Conservation (phyloP, 2,329 filamentous ascomycete species). For the Myotisia sp. region DNA sequence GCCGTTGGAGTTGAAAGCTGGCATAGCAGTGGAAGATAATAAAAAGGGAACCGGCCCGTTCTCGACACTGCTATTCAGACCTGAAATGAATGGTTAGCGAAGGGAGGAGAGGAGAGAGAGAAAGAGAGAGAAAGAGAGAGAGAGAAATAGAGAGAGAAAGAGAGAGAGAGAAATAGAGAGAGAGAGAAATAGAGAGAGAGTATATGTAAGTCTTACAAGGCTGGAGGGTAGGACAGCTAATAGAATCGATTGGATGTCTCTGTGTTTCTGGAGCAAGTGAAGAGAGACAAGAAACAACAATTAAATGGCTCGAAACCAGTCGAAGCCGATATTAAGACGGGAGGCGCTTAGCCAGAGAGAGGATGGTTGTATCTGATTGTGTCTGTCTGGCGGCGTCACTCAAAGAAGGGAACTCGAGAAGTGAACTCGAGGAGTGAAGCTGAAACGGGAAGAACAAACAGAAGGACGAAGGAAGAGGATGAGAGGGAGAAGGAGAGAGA, state of each 20-base stretch:
- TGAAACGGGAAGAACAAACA: too few species aligned
- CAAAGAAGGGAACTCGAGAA: too few species aligned
- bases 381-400: too few species aligned
- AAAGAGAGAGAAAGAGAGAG: neutral
- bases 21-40: constrained; percentile 8
- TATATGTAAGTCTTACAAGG: neutral
- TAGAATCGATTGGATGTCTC: neutral
- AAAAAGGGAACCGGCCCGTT: neutral
- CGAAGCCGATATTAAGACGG: constrained; percentile 3
- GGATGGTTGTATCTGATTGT: neutral
- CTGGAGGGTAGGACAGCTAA: neutral
- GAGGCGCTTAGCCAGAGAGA: neutral
- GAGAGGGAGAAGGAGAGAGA: neutral
- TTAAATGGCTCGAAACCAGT: constrained; percentile 7
- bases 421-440: too few species aligned
- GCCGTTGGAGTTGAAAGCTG: constrained; percentile 9
- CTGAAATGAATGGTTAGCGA: neutral
- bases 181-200: neutral
- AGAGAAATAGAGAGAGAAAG: neutral
- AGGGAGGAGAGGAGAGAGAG: neutral
- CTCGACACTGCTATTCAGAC: neutral
- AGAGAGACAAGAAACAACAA: constrained; percentile 1
- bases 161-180: neutral
- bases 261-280: too few species aligned
- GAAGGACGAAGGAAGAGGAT: neutral